These are phyloP conservation scores for Penicillium flavigenum DNA, from an alignment of 495 filamentous ascomycete species.

Conservation along the genomic window DNA sequence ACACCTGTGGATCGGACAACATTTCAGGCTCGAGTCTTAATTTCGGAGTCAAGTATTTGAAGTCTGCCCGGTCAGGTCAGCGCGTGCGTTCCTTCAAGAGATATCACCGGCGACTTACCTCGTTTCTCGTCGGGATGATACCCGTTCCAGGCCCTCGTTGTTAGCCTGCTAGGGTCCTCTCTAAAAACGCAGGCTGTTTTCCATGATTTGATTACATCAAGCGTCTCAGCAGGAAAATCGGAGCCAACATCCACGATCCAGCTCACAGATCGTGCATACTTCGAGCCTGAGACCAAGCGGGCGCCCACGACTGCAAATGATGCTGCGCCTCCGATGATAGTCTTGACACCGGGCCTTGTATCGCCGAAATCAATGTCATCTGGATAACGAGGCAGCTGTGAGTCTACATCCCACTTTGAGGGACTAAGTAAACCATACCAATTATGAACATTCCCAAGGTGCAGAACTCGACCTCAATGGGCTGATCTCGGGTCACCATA, in stretches of 20 bases:
- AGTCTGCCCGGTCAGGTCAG: conserved; percentile 56
- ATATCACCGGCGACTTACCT: conserved; percentile 36
- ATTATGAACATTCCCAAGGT: conserved; percentile 97
- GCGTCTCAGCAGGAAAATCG: conserved; percentile 74
- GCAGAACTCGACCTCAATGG: conserved; percentile 64
- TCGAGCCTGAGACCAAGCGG: conserved; percentile 67
- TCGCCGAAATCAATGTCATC: conserved; percentile 84
- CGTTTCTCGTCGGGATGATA: conserved; percentile 63
- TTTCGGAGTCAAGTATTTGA: conserved; percentile 87
- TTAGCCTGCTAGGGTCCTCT: conserved; percentile 63
- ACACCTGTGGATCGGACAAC: conserved; percentile 58
- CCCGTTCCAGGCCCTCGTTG: conserved; percentile 89
- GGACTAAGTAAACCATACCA: conserved; percentile 52
- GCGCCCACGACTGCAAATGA: conserved; percentile 85
- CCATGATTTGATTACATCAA: conserved; percentile 65
- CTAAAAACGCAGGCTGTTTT: conserved; percentile 69
- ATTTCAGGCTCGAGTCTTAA: conserved; percentile 65
- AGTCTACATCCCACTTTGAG: conserved; percentile 19
- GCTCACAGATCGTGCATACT: conserved; percentile 58
- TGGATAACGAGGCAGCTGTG: conserved; percentile 36
- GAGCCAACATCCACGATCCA: conserved; percentile 90
- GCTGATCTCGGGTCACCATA: conserved; percentile 1
- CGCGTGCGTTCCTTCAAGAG: conserved; percentile 9
- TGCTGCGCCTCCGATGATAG: conserved; percentile 84
- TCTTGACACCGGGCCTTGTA: conserved; percentile 55